Conservation (phyloP, 371 early-diverging fungal genomes). For the Apophysomyces trapeziformis region DNA sequence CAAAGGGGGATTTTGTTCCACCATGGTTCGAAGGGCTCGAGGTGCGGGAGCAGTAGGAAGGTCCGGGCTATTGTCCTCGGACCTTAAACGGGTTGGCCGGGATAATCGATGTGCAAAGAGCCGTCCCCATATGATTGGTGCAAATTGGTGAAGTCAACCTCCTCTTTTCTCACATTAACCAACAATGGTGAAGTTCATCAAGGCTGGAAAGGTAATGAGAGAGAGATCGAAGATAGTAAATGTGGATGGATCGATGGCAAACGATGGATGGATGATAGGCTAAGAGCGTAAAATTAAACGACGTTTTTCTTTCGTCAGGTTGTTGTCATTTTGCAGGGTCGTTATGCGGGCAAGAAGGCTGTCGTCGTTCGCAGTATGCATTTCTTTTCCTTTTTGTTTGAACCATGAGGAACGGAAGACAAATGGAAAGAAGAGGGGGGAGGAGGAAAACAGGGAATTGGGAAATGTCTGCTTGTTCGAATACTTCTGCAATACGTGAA, state of each 20-base stretch:
- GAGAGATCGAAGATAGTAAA: neutral
- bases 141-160: neutral
- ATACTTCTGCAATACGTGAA: neutral
- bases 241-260: constrained; percentile 12
- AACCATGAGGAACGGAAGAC: too few relatives aligned
- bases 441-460: neutral
- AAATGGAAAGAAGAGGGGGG: neutral
- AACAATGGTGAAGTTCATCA: constrained; percentile 28
- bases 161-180: constrained; percentile 11
- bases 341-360: constrained; percentile 98
- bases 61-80: too few relatives aligned
- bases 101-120: too few relatives aligned
- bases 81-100: too few relatives aligned
- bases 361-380: constrained; percentile 93
- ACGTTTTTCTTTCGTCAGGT: constrained; percentile 62
- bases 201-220: constrained; percentile 22
- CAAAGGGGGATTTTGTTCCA: too few relatives aligned
- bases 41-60: too few relatives aligned
- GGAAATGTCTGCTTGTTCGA: neutral
- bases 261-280: neutral
- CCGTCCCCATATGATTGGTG: too few relatives aligned
- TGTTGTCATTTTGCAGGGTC: constrained; percentile 95
- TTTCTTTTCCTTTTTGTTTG: constrained; percentile 13
- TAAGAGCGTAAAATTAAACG: neutral
- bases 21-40: too few relatives aligned